These are phyloP conservation scores for Megacollybia platyphylla DNA, from an alignment of 1,284 basidiomycete genomes.

Conservation along the genomic window DNA sequence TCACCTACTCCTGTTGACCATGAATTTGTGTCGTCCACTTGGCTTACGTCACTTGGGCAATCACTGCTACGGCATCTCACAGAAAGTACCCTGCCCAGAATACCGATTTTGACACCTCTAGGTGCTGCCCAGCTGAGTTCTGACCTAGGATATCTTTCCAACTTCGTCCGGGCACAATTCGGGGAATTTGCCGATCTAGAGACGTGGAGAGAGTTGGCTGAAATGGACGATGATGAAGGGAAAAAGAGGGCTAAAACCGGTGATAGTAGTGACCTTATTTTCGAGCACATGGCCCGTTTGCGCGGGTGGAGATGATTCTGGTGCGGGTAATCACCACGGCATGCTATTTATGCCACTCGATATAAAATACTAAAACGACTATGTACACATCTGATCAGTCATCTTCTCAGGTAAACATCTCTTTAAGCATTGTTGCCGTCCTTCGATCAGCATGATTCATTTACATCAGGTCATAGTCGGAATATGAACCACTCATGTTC, in stretches of 20 bases:
- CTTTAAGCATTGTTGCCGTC: no score
- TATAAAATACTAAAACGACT: no score
- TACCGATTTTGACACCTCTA: slow-evolving; percentile 41
- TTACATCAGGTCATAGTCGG: no score
- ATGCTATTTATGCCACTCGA: no score
- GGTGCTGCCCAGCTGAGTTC: slow-evolving; percentile 80
- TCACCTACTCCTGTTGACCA: slow-evolving; percentile 31
- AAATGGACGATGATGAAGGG: slow-evolving; percentile 46
- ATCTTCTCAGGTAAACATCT: no score
- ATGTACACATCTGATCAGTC: no score
- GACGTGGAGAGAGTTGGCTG: slow-evolving; percentile 57
- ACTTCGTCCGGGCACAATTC: slow-evolving; percentile 85
- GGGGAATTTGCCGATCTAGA: slow-evolving; percentile 71
- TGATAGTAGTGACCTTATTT: slow-evolving; percentile 19
- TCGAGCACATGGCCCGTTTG: slow-evolving; percentile 32
- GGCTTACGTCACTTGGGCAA: slow-evolving; percentile 83
- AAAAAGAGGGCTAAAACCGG: slow-evolving; percentile 19
- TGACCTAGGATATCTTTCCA: slow-evolving; percentile 82
- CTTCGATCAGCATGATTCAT: no score
- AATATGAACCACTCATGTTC: no score
- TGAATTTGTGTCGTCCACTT: slow-evolving; percentile 69
- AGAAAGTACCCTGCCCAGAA: slow-evolving; percentile 45
- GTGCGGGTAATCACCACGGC: no score
- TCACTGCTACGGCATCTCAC: slow-evolving; percentile 68
- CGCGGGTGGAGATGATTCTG: slow-evolving; percentile 31